phyloP scores from a whole-genome alignment of 2,329 filamentous ascomycete species.

The Tolypocladium ovalisporum region DNA sequence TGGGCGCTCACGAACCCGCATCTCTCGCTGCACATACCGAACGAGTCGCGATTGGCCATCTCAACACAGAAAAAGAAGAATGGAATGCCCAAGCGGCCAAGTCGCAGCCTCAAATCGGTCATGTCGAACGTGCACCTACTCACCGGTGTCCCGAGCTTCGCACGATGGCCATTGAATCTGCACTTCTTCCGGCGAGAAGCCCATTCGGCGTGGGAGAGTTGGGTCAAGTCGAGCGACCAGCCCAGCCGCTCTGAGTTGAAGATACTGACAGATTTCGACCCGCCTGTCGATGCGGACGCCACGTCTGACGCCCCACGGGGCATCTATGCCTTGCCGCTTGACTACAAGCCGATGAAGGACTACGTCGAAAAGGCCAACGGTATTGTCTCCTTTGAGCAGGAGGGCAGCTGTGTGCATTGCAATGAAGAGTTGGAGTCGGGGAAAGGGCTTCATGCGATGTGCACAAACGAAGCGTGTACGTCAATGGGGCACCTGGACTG shows the following conservation, averaged over 20 bases:
- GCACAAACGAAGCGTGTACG: slow-evolving; percentile 41
- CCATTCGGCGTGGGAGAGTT: slow-evolving; percentile 54
- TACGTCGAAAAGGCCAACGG: slow-evolving; percentile 45
- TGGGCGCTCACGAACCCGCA: slow-evolving; percentile 91
- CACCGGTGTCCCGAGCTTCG: slow-evolving; percentile 68
- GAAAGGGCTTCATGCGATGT: slow-evolving; percentile 45
- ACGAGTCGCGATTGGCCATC: slow-evolving; percentile 45
- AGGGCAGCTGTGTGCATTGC: slow-evolving; percentile 46
- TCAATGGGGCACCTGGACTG: slow-evolving; percentile 49
- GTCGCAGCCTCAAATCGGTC: slow-evolving; percentile 52
- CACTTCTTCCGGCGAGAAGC: slow-evolving; percentile 69
- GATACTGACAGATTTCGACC: slow-evolving; percentile 46
- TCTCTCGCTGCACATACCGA: slow-evolving; percentile 65
- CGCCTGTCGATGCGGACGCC: slow-evolving; percentile 6
- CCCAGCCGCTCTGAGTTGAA: slow-evolving; percentile 35
- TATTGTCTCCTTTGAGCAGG: slow-evolving; percentile 43
- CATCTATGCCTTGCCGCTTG: slow-evolving; percentile 42
- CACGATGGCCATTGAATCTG: slow-evolving; percentile 69
- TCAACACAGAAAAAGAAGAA: slow-evolving; percentile 39
- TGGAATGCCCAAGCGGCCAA: slow-evolving; percentile 45
- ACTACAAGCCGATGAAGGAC: slow-evolving; percentile 40
- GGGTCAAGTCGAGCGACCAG: slow-evolving; percentile 37
- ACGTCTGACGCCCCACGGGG: slow-evolving; percentile 24
- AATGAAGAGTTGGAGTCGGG: slow-evolving; percentile 30
- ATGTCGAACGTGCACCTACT: slow-evolving; percentile 75